Conservation (phyloP, 768 basidiomycete genomes). For the Psilocybe cyanescens region DNA sequence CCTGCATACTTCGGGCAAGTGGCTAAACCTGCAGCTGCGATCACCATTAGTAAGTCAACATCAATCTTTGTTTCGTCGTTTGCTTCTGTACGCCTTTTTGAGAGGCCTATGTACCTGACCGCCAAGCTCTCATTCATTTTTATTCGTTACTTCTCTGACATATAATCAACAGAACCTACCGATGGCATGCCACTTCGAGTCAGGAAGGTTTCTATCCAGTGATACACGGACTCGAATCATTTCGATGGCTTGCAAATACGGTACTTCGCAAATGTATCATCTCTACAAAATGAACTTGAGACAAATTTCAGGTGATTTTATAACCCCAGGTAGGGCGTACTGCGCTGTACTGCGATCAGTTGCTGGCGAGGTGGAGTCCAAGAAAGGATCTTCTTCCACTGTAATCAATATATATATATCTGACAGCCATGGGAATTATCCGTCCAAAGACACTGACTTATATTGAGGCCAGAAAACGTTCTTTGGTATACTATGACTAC, state of each 20-base stretch:
- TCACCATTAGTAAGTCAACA: slow-evolving; percentile 48
- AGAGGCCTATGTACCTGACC: neutral
- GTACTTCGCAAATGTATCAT: neutral
- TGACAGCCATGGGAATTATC: no score
- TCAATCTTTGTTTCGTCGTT: neutral
- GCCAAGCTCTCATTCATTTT: neutral
- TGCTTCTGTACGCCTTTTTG: neutral
- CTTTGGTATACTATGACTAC: no score
- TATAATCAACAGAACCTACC: slow-evolving; percentile 33
- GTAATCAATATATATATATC: no score
- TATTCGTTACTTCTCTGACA: neutral
- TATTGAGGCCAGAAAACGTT: no score
- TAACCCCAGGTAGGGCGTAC: no score
- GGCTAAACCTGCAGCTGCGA: slow-evolving; percentile 43
- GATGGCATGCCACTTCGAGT: slow-evolving; percentile 38
- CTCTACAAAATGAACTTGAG: no score
- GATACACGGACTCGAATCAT: neutral
- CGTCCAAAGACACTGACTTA: no score
- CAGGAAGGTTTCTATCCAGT: neutral
- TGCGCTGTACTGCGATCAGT: no score
- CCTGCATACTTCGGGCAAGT: slow-evolving; percentile 43
- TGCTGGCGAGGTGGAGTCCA: no score
- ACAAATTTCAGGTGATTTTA: no score
- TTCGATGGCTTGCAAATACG: neutral
- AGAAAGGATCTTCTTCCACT: no score